These are phyloP conservation scores for Arthromyces matolae DNA, from an alignment of 768 basidiomycete species.

Conservation along the genomic window DNA sequence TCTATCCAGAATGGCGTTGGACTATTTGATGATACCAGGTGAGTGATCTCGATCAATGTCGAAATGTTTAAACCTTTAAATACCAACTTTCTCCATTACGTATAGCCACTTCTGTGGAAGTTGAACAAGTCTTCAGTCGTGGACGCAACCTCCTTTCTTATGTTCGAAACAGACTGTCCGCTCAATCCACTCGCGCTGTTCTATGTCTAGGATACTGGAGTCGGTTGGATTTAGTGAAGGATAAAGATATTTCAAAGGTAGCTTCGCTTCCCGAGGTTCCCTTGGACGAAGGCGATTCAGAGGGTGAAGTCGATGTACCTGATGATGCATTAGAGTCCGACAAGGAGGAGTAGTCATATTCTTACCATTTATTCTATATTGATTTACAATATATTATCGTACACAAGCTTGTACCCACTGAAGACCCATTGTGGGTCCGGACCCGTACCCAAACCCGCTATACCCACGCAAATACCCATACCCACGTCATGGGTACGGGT, in stretches of 20 bases:
- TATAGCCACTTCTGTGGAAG: slow-evolving; percentile 9
- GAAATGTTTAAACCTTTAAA: neutral
- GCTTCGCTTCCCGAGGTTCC: neutral
- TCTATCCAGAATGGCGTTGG: slow-evolving; percentile 29
- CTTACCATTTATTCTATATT: too few relatives aligned
- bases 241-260: slow-evolving; percentile 10
- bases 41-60: slow-evolving; percentile 1
- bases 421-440: too few relatives aligned
- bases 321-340: too few relatives aligned
- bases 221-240: slow-evolving; percentile 10
- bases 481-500: too few relatives aligned
- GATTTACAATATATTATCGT: too few relatives aligned
- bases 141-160: slow-evolving; percentile 8
- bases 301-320: slow-evolving; percentile 1
- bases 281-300: slow-evolving; percentile 7
- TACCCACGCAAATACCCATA: too few relatives aligned
- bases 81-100: too few relatives aligned
- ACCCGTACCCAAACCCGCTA: too few relatives aligned
- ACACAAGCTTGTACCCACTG: too few relatives aligned
- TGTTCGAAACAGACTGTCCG: slow-evolving; percentile 2
- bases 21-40: slow-evolving; percentile 27
- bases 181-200: neutral
- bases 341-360: neutral
- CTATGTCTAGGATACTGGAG: slow-evolving; percentile 23
- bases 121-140: slow-evolving; percentile 8